Percentiles rank a stretch among this genome's conserved stretches.
Conservation (phyloP, 768 basidiomycete species). For the Suillus clintonianus region DNA sequence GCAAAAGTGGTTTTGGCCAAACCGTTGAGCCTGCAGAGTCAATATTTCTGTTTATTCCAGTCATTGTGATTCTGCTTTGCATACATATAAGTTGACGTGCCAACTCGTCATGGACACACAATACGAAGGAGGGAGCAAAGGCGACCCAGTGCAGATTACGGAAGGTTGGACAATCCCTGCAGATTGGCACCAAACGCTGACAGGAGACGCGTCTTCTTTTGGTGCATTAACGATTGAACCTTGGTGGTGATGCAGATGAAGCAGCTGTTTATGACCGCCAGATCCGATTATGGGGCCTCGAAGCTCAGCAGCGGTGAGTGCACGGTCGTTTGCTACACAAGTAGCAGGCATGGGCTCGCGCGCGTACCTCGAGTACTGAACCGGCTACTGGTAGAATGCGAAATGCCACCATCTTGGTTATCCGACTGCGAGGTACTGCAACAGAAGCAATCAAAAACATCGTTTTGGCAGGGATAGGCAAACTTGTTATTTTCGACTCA, state of each 20-base stretch:
- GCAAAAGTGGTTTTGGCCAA: not conserved
- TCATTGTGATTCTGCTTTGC: not conserved
- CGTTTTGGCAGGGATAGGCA: conserved; percentile 94
- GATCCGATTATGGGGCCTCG: conserved; percentile 96
- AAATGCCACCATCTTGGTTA: conserved; percentile 85
- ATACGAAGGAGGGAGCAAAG: conserved; percentile 32
- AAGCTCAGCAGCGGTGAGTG: conserved; percentile 89
- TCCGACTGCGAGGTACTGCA: conserved; percentile 79
- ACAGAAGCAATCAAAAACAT: conserved; percentile 98
- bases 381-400: conserved; percentile 67
- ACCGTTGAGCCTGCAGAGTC: not conserved
- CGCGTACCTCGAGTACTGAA: conserved; percentile 11
- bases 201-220: conserved; percentile 5
- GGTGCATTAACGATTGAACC: not conserved
- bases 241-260: conserved; percentile 42
- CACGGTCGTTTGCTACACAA: not conserved
- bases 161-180: conserved; percentile 52
- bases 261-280: conserved; percentile 95
- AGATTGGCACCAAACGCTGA: conserved; percentile 1
- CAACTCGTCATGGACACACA: conserved; percentile 19
- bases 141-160: conserved; percentile 54
- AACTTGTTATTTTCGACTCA: conserved; percentile 80
- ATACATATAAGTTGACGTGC: not conserved
- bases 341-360: not conserved
- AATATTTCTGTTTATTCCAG: not conserved